These are phyloP conservation scores for Ormosia semicastrata DNA, from an alignment of 306 rosid genomes.

Conservation along the genomic window DNA sequence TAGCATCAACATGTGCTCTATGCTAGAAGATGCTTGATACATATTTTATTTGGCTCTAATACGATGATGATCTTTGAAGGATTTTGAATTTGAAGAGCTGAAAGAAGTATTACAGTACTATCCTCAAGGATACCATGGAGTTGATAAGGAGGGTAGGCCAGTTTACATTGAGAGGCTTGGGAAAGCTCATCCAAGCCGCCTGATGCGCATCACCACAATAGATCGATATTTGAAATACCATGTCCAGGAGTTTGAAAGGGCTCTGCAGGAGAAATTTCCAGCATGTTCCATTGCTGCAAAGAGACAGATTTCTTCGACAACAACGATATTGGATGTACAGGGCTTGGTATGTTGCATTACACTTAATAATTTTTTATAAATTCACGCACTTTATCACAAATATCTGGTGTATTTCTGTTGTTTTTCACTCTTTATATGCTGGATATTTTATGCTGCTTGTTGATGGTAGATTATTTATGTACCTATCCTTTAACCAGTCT, in stretches of 20 bases:
- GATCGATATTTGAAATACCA: constrained; percentile 92
- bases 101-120: constrained; percentile 92
- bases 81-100: constrained; percentile 85
- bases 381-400: neutral
- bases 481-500: constrained; percentile 8
- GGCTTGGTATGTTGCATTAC: constrained; percentile 77
- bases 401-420: neutral
- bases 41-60: constrained; percentile 34
- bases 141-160: constrained; percentile 97
- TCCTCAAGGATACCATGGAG: constrained; percentile 97
- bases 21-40: neutral
- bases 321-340: constrained; percentile 91
- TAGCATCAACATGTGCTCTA: constrained; percentile 11
- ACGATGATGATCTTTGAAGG: constrained; percentile 47
- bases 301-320: constrained; percentile 76
- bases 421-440: neutral
- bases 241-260: constrained; percentile 93
- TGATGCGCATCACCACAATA: constrained; percentile 75
- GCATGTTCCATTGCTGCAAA: constrained; percentile 95
- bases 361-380: neutral
- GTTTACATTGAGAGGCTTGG: constrained; percentile 96
- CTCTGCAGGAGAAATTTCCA: constrained; percentile 85
- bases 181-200: constrained; percentile 89
- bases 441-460: neutral
- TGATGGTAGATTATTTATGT: neutral